Evolutionary conservation across 108 stramenopile species (phyloP).

Genomic region (Fragilaria radians): DNA sequence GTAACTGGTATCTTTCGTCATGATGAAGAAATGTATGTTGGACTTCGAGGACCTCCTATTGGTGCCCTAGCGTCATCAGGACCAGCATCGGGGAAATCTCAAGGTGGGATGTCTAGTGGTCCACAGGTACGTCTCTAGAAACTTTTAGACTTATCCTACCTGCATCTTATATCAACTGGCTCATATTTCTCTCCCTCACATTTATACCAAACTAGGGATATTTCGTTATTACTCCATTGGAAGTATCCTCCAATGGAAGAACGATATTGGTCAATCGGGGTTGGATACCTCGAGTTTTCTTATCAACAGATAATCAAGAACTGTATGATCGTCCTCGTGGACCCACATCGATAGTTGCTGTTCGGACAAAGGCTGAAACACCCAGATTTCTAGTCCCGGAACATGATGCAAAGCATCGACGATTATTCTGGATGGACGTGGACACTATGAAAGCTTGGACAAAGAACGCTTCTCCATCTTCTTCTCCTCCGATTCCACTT

Average conservation of each 20-base stretch:
- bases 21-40: constrained; percentile 57
- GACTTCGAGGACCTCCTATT: constrained; percentile 78
- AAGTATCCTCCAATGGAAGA: constrained; percentile 10
- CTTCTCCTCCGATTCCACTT: too few species aligned
- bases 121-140: constrained; percentile 28
- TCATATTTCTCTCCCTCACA: too few species aligned
- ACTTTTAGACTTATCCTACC: too few species aligned
- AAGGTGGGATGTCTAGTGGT: constrained; percentile 50
- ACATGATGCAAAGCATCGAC: constrained; percentile 32
- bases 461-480: too few species aligned
- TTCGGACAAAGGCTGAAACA: constrained; percentile 49
- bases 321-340: constrained; percentile 62
- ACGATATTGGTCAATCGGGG: constrained; percentile 80
- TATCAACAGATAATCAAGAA: constrained; percentile 8
- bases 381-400: constrained; percentile 32
- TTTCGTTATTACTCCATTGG: constrained; percentile 66
- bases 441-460: constrained; percentile 50
- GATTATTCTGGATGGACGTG: constrained; percentile 73
- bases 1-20: constrained; percentile 50
- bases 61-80: constrained; percentile 45
- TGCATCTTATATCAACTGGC: too few species aligned
- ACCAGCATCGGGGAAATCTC: constrained; percentile 33
- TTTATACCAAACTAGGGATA: constrained; percentile 62
- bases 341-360: constrained; percentile 20
- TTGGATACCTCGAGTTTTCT: constrained; percentile 67